Evolutionary conservation across 257 asterid genomes (phyloP).

Genomic region (Plectranthus barbatus): DNA sequence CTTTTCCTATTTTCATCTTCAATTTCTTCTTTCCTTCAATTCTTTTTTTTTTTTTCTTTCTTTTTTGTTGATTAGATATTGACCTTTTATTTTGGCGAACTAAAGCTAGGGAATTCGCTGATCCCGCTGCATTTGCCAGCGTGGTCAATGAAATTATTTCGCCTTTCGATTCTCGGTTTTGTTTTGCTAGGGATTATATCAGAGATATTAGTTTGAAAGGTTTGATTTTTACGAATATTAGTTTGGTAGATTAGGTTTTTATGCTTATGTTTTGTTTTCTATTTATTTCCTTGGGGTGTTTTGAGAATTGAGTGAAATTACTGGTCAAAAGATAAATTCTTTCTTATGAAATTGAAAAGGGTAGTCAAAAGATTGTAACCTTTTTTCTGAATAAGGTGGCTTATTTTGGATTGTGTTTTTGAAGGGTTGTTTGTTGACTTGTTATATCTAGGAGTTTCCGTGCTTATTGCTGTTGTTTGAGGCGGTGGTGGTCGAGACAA

Average conservation of each 20-base stretch:
- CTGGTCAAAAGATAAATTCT: slow-evolving; percentile 8
- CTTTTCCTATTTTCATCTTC: not conserved
- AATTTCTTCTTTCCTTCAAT: not conserved
- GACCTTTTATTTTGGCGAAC: slow-evolving; percentile 7
- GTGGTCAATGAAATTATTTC: slow-evolving; percentile 40
- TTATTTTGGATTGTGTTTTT: slow-evolving; percentile 10
- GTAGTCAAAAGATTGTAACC: slow-evolving; percentile 11
- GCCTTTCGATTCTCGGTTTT: slow-evolving; percentile 8
- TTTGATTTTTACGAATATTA: not conserved
- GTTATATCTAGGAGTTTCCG: slow-evolving; percentile 16
- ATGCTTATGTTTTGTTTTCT: slow-evolving; percentile 7
- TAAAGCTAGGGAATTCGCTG: slow-evolving; percentile 32
- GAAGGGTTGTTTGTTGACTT: slow-evolving; percentile 14
- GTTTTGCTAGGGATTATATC: slow-evolving; percentile 12
- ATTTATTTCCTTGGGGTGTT: not conserved
- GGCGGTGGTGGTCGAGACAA: slow-evolving; percentile 9
- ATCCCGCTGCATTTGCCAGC: slow-evolving; percentile 51
- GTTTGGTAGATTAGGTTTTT: slow-evolving; percentile 1
- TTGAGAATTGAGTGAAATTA: slow-evolving; percentile 15
- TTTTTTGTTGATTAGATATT: slow-evolving; percentile 1
- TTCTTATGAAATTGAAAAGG: slow-evolving; percentile 6
- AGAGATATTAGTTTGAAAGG: slow-evolving; percentile 1
- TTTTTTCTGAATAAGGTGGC: not conserved
- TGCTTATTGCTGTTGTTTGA: slow-evolving; percentile 16
- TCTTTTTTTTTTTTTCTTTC: not conserved